Evolutionary conservation across 768 basidiomycete genomes (phyloP).

Genomic region (Thelephora aurantiotincta): DNA sequence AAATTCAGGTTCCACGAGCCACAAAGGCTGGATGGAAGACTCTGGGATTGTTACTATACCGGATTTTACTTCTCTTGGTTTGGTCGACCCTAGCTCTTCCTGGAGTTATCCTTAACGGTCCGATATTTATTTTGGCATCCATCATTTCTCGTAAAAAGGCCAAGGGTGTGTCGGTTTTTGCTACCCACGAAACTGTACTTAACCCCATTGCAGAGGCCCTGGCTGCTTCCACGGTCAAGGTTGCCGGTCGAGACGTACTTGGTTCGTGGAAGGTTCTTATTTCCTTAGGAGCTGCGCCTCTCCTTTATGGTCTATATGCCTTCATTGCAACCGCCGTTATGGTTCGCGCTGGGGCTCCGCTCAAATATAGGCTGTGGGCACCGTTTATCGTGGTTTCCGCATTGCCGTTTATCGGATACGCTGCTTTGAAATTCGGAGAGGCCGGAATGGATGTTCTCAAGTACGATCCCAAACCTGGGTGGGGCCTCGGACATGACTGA

Average conservation of each 20-base stretch:
- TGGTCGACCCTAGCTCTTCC: constrained; percentile 85
- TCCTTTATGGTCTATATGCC: constrained; percentile 77
- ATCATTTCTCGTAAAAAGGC: constrained; percentile 82
- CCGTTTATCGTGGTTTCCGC: constrained; percentile 63
- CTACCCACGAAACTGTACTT: neutral
- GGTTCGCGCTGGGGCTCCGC: constrained; percentile 46
- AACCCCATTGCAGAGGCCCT: constrained; percentile 58
- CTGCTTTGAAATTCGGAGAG: constrained; percentile 93
- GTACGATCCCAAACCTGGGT: constrained; percentile 30
- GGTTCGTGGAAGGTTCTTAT: constrained; percentile 97
- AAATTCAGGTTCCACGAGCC: constrained; percentile 65
- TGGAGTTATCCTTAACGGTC: constrained; percentile 82
- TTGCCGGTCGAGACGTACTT: constrained; percentile 91
- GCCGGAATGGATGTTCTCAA: constrained; percentile 96
- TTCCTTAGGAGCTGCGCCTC: constrained; percentile 78
- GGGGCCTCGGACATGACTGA: neutral
- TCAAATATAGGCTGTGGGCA: constrained; percentile 54
- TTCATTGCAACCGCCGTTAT: constrained; percentile 62
- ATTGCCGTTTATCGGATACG: constrained; percentile 82
- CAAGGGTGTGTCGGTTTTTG: constrained; percentile 38
- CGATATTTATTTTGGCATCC: constrained; percentile 85
- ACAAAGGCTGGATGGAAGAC: constrained; percentile 81
- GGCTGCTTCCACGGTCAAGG: constrained; percentile 88
- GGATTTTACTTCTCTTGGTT: constrained; percentile 56
- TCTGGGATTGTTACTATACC: constrained; percentile 70